A percentile compares a stretch with the other conserved stretches of the same genome.
Conservation (phyloP, 352 stramenopile species). For the Globisporangium orthogonon region DNA sequence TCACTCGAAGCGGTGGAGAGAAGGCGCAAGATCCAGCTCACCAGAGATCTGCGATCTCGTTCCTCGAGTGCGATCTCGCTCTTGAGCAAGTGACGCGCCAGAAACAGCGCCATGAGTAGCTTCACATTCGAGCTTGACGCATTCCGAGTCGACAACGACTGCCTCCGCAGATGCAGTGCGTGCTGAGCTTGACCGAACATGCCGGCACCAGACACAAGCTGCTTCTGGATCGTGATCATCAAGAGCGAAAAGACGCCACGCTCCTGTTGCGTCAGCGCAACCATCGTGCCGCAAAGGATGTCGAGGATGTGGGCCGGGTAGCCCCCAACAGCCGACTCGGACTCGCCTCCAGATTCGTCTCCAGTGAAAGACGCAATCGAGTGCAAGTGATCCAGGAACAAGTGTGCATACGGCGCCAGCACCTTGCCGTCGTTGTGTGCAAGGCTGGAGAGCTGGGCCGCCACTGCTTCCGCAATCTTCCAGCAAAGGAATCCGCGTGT, state of each 20-base stretch:
- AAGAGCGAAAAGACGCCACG: slow-evolving; percentile 63
- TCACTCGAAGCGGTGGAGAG: slow-evolving; percentile 54
- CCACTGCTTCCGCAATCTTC: slow-evolving; percentile 58
- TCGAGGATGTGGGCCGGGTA: slow-evolving; percentile 63
- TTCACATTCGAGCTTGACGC: slow-evolving; percentile 41
- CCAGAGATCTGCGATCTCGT: slow-evolving; percentile 50
- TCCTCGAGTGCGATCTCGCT: slow-evolving; percentile 43
- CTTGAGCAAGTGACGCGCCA: slow-evolving; percentile 58
- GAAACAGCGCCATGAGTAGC: slow-evolving; percentile 76
- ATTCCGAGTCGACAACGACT: slow-evolving; percentile 9
- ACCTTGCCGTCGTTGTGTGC: slow-evolving; percentile 25
- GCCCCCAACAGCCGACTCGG: slow-evolving; percentile 11
- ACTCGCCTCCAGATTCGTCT: slow-evolving; percentile 9
- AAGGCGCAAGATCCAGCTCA: slow-evolving; percentile 62
- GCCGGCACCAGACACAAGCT: slow-evolving; percentile 44
- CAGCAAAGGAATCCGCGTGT: slow-evolving; percentile 40
- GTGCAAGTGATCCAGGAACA: slow-evolving; percentile 77
- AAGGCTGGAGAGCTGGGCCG: slow-evolving; percentile 35
- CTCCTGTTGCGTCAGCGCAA: slow-evolving; percentile 54
- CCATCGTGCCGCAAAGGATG: slow-evolving; percentile 64
- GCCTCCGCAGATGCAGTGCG: slow-evolving; percentile 12
- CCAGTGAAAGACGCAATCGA: slow-evolving; percentile 40
- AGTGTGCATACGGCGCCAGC: slow-evolving; percentile 53
- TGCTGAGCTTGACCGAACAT: slow-evolving; percentile 11
- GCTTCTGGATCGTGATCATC: slow-evolving; percentile 86